These are phyloP conservation scores for Myxozyma monticola DNA, from an alignment of 805 yeast species.

Conservation along the genomic window DNA sequence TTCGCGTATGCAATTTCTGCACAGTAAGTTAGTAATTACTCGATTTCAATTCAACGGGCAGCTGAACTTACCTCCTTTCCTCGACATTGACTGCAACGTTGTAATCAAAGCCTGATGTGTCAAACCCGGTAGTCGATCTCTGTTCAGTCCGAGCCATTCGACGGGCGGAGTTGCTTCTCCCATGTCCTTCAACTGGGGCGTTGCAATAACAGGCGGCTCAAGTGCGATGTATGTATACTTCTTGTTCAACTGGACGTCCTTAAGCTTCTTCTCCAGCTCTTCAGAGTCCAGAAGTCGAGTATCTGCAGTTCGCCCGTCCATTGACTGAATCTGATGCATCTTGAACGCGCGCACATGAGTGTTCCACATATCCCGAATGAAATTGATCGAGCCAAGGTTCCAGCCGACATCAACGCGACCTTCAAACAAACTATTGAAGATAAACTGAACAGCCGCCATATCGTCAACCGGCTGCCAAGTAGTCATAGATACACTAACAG, in stretches of 20 bases:
- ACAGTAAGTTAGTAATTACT: background rate
- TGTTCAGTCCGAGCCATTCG: constrained; percentile 95
- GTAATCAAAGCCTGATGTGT: constrained; percentile 80
- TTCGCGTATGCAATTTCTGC: constrained; percentile 47
- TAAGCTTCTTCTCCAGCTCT: constrained; percentile 46
- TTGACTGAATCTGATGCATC: constrained; percentile 52
- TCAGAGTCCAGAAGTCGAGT: constrained; percentile 37
- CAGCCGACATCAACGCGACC: constrained; percentile 90
- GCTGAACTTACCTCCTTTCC: constrained; percentile 51
- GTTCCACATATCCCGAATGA: constrained; percentile 89
- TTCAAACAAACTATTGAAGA: constrained; percentile 72
- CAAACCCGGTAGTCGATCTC: constrained; percentile 79
- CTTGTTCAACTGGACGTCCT: constrained; percentile 46
- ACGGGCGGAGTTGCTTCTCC: constrained; percentile 98
- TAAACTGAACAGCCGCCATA: constrained; percentile 60
- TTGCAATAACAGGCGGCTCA: constrained; percentile 76
- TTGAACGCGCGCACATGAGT: constrained; percentile 74
- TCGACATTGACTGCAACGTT: constrained; percentile 69
- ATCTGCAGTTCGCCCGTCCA: constrained; percentile 33
- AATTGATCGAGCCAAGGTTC: constrained; percentile 90
- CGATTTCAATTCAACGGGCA: background rate
- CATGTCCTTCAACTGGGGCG: constrained; percentile 84
- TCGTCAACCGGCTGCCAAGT: constrained; percentile 57
- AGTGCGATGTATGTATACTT: constrained; percentile 61
- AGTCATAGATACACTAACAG: constrained; percentile 70